Conservation (phyloP, 805 yeast species). For the Candida railenensis region DNA sequence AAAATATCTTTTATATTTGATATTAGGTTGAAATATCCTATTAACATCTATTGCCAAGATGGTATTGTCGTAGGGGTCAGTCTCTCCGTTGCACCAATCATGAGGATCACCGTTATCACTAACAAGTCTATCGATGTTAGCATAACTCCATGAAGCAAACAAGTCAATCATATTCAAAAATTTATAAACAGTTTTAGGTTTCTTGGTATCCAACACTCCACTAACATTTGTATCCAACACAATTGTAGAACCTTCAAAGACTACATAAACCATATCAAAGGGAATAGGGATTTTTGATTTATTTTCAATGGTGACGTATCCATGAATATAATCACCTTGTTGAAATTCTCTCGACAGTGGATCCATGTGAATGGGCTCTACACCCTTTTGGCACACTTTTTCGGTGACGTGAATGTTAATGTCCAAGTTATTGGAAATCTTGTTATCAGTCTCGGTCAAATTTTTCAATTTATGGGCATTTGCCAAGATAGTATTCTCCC, state of each 20-base stretch:
- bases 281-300: slow-evolving; percentile 29
- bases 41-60: slow-evolving; percentile 34
- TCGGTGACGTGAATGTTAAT: slow-evolving; percentile 36
- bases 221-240: slow-evolving; percentile 21
- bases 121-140: slow-evolving; percentile 38
- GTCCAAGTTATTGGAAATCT: slow-evolving; percentile 28
- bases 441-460: slow-evolving; percentile 28
- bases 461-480: slow-evolving; percentile 40
- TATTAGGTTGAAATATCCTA: slow-evolving; percentile 34
- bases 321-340: slow-evolving; percentile 44
- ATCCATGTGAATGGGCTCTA: slow-evolving; percentile 33
- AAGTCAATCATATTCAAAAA: slow-evolving; percentile 44
- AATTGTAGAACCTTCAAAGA: slow-evolving; percentile 37
- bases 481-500: slow-evolving; percentile 43
- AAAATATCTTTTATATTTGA: slow-evolving; percentile 41
- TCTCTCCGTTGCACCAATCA: slow-evolving; percentile 47
- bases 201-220: slow-evolving; percentile 22
- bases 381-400: slow-evolving; percentile 39
- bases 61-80: slow-evolving; percentile 40
- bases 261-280: slow-evolving; percentile 46
- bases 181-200: slow-evolving; percentile 30
- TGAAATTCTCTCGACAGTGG: slow-evolving; percentile 30
- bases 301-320: slow-evolving; percentile 39
- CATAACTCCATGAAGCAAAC: slow-evolving; percentile 45
- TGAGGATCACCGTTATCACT: slow-evolving; percentile 41